Evolutionary conservation across 2,329 filamentous ascomycete genomes (phyloP).

Genomic region (Saccharata proteae): DNA sequence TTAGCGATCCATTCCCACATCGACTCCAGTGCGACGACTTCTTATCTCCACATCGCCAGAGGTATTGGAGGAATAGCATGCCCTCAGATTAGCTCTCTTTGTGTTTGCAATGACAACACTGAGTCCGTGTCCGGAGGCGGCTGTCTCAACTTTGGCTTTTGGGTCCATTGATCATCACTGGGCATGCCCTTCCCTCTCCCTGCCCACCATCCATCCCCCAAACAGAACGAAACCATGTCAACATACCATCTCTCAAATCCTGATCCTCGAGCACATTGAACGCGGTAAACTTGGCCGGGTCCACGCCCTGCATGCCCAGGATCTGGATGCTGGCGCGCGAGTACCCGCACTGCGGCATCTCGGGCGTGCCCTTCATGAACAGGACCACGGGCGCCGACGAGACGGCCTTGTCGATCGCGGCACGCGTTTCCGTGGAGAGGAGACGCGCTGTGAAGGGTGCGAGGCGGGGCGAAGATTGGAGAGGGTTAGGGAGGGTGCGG

Average conservation of each 20-base stretch:
- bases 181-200: too few relatives aligned
- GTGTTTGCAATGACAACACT: too few relatives aligned
- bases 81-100: too few relatives aligned
- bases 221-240: too few relatives aligned
- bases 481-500: slow-evolving; percentile 11
- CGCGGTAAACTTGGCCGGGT: slow-evolving; percentile 91
- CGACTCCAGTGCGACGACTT: neutral
- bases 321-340: slow-evolving; percentile 92
- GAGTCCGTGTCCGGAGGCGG: too few relatives aligned
- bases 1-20: slow-evolving; percentile 11
- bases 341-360: slow-evolving; percentile 93
- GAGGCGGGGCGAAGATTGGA: slow-evolving; percentile 28
- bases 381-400: slow-evolving; percentile 81
- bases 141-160: neutral
- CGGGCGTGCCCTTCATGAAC: slow-evolving; percentile 99
- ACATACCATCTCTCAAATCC: slow-evolving; percentile 64
- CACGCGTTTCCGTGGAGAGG: slow-evolving; percentile 66
- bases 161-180: too few relatives aligned
- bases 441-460: slow-evolving; percentile 46
- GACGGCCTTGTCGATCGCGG: slow-evolving; percentile 85
- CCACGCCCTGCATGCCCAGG: slow-evolving; percentile 83
- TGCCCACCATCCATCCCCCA: too few relatives aligned
- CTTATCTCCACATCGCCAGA: neutral
- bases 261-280: slow-evolving; percentile 94
- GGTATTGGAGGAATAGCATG: neutral